Percentiles rank a stretch among this genome's conserved stretches.
phyloP scores from a whole-genome alignment of 768 basidiomycete species.

The Tulasnella sp. region DNA sequence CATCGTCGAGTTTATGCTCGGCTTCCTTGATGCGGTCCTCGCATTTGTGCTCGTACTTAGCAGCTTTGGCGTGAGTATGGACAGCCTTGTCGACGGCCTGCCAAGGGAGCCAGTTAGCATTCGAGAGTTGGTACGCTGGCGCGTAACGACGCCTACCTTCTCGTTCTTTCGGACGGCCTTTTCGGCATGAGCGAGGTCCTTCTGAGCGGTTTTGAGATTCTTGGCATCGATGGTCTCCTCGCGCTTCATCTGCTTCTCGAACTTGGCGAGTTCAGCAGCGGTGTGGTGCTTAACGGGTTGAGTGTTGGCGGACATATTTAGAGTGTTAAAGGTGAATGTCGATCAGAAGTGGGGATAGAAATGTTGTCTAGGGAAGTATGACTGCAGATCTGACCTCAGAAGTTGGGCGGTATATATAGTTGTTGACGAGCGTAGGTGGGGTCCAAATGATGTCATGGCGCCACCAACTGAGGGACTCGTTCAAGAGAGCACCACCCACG shows the following conservation, averaged over 20 bases:
- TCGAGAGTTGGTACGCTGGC: not conserved
- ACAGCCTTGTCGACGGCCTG: slow-evolving; percentile 1
- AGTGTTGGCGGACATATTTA: not conserved
- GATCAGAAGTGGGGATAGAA: not conserved
- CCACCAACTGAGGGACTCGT: not conserved
- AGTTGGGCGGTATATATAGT: not conserved
- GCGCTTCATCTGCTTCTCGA: slow-evolving; percentile 7
- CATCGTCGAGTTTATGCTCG: not conserved
- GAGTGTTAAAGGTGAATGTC: not conserved
- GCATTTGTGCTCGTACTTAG: slow-evolving; percentile 11
- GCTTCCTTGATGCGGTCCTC: slow-evolving; percentile 3
- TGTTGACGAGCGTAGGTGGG: not conserved
- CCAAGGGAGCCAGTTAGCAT: not conserved
- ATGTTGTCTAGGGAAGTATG: not conserved
- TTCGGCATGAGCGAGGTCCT: not conserved
- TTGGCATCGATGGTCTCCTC: slow-evolving; percentile 11
- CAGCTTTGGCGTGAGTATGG: not conserved
- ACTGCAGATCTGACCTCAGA: not conserved
- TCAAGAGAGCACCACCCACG: not conserved
- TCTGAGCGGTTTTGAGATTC: not conserved
- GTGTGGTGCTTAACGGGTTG: slow-evolving; percentile 7
- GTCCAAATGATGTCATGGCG: not conserved
- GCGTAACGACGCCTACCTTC: not conserved
- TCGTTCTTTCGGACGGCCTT: not conserved
- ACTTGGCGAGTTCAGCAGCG: slow-evolving; percentile 3